phyloP scores from a whole-genome alignment of 164 flowering plant species.

The Cinnamomum micranthum region DNA sequence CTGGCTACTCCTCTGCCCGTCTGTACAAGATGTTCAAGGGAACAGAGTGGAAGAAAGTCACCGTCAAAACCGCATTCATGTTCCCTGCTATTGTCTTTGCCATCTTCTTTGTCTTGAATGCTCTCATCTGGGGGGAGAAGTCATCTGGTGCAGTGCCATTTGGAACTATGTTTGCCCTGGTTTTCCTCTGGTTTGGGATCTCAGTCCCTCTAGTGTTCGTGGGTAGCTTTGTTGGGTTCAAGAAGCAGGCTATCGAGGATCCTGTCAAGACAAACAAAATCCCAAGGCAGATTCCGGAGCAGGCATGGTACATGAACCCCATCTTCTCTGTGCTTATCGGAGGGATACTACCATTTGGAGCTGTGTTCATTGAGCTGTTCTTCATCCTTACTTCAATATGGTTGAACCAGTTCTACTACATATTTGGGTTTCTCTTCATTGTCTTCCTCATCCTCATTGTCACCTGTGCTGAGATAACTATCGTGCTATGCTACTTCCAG shows the following conservation, averaged over 20 bases:
- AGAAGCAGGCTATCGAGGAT: constrained; percentile 74
- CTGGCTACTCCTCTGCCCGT: constrained; percentile 80
- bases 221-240: constrained; percentile 80
- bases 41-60: constrained; percentile 76
- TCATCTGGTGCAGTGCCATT: constrained; percentile 89
- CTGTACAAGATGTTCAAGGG: constrained; percentile 90
- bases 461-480: constrained; percentile 88
- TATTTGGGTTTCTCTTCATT: constrained; percentile 88
- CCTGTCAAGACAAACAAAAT: constrained; percentile 88
- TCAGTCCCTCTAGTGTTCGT: constrained; percentile 87
- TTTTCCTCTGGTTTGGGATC: constrained; percentile 78
- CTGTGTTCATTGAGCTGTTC: constrained; percentile 87
- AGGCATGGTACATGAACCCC: constrained; percentile 87
- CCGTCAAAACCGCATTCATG: constrained; percentile 71
- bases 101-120: constrained; percentile 74
- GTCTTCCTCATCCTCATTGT: constrained; percentile 74
- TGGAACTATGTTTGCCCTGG: constrained; percentile 88
- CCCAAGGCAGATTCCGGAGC: constrained; percentile 85
- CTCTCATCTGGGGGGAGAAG: constrained; percentile 76
- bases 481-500: constrained; percentile 96
- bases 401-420: constrained; percentile 91
- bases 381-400: constrained; percentile 92
- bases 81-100: constrained; percentile 67
- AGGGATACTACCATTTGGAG: constrained; percentile 92
- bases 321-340: constrained; percentile 71